These are phyloP conservation scores for Nigrograna mackinnonii DNA, from an alignment of 2,329 filamentous ascomycete genomes.

Conservation along the genomic window DNA sequence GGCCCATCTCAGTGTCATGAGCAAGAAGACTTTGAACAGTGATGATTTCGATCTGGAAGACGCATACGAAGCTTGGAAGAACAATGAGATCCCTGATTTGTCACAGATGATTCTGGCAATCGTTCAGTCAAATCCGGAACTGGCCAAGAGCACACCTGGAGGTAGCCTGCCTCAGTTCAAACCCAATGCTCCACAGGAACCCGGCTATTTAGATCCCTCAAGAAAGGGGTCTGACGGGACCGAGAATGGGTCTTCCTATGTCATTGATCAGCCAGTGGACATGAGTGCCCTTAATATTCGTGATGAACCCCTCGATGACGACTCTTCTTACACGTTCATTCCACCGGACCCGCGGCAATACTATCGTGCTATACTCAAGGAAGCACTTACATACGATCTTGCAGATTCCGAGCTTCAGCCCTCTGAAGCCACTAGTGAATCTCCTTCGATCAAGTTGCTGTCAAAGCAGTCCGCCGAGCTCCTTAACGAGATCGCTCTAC, in stretches of 20 bases:
- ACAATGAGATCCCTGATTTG: slow-evolving; percentile 81
- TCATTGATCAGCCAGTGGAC: slow-evolving; percentile 70
- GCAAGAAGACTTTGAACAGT: slow-evolving; percentile 73
- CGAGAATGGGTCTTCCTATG: slow-evolving; percentile 53
- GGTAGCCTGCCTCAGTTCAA: slow-evolving; percentile 62
- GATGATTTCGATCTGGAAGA: slow-evolving; percentile 92
- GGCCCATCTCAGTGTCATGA: slow-evolving; percentile 80
- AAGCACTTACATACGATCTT: slow-evolving; percentile 69
- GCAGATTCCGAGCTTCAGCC: slow-evolving; percentile 57
- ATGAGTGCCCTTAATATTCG: slow-evolving; percentile 67
- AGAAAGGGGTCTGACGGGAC: slow-evolving; percentile 50
- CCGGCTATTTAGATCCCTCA: slow-evolving; percentile 51
- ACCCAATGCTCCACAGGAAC: slow-evolving; percentile 43
- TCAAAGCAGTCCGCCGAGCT: slow-evolving; percentile 82
- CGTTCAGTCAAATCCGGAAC: slow-evolving; percentile 79
- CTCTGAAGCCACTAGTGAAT: slow-evolving; percentile 52
- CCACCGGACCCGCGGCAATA: slow-evolving; percentile 80
- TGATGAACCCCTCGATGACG: slow-evolving; percentile 52
- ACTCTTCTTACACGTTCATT: slow-evolving; percentile 83
- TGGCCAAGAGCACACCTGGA: slow-evolving; percentile 74
- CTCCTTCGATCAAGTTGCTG: slow-evolving; percentile 56
- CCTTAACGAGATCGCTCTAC: slow-evolving; percentile 79
- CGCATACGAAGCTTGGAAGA: slow-evolving; percentile 88
- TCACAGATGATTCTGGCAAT: slow-evolving; percentile 94
- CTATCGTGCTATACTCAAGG: slow-evolving; percentile 80